These are phyloP conservation scores for Globisporangium viniferum DNA, from an alignment of 352 stramenopile genomes.

Conservation along the genomic window DNA sequence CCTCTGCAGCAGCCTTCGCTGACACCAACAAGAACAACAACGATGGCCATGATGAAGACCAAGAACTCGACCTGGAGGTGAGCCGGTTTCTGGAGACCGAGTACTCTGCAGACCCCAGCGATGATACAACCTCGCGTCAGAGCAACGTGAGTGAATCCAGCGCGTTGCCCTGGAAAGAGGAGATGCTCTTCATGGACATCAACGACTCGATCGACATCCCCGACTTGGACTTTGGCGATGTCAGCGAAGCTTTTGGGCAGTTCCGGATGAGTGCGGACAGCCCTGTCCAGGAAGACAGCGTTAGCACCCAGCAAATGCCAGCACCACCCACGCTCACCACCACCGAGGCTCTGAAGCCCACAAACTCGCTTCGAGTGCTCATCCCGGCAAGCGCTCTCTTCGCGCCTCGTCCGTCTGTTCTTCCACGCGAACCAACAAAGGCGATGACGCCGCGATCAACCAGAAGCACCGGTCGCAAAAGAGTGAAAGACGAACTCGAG, in stretches of 20 bases:
- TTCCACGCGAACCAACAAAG: neutral
- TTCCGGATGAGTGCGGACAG: neutral
- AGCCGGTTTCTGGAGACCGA: slow-evolving; percentile 15
- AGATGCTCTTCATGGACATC: slow-evolving; percentile 12
- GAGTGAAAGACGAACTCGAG: neutral
- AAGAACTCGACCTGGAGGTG: slow-evolving; percentile 11
- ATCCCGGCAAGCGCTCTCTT: slow-evolving; percentile 8
- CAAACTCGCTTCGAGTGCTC: slow-evolving; percentile 6
- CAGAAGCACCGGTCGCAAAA: neutral
- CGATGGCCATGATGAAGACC: neutral
- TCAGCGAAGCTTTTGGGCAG: slow-evolving; percentile 3
- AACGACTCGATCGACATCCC: slow-evolving; percentile 14
- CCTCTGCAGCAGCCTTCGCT: neutral
- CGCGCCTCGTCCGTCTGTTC: neutral
- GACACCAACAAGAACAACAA: neutral
- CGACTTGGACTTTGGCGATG: slow-evolving; percentile 8
- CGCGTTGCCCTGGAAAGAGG: neutral
- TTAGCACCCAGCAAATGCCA: neutral
- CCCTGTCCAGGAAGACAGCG: neutral
- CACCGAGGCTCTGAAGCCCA: neutral
- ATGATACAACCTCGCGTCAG: neutral
- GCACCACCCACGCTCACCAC: neutral
- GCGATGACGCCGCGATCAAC: neutral
- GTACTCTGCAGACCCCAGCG: neutral
- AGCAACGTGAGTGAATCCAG: too few relatives aligned